Evolutionary conservation across 2,329 filamentous ascomycete species (phyloP).

Genomic region (Tolypocladium guangdongense): DNA sequence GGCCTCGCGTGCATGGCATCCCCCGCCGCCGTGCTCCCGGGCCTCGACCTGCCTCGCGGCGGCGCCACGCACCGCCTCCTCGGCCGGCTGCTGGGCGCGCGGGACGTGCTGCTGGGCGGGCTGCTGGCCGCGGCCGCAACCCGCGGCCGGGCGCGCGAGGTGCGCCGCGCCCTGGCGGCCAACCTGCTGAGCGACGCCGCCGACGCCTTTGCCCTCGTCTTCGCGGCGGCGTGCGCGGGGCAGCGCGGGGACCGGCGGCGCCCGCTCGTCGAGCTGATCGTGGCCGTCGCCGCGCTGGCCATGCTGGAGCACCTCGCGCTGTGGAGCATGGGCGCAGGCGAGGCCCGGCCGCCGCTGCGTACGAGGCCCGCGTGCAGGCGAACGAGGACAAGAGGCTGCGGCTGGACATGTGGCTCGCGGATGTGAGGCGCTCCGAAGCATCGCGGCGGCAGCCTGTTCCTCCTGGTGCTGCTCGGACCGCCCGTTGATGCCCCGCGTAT

Average conservation of each 20-base stretch:
- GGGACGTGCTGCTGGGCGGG: slow-evolving; percentile 19
- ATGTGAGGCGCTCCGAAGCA: slow-evolving; percentile 10
- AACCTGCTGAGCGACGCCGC: slow-evolving; percentile 21
- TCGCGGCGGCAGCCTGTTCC: not conserved
- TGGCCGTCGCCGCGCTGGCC: slow-evolving; percentile 17
- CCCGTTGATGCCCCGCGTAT: not conserved
- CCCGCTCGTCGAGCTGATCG: slow-evolving; percentile 15
- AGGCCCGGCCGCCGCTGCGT: slow-evolving; percentile 6
- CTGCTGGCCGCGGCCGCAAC: slow-evolving; percentile 15
- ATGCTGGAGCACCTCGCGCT: slow-evolving; percentile 21
- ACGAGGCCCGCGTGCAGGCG: slow-evolving; percentile 7
- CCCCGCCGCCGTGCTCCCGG: slow-evolving; percentile 16
- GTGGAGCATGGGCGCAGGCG: slow-evolving; percentile 20
- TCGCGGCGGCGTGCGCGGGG: slow-evolving; percentile 19
- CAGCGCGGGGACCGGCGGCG: slow-evolving; percentile 11
- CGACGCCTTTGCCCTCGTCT: slow-evolving; percentile 22
- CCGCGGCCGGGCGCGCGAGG: slow-evolving; percentile 11
- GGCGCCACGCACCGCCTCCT: slow-evolving; percentile 14
- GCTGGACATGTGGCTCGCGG: slow-evolving; percentile 20
- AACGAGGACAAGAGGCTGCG: slow-evolving; percentile 18
- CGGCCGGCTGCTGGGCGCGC: slow-evolving; percentile 18
- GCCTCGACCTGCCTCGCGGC: slow-evolving; percentile 16
- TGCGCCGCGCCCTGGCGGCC: slow-evolving; percentile 17
- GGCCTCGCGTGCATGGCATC: slow-evolving; percentile 17
- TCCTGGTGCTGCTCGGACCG: not conserved